phyloP scores from a whole-genome alignment of 31 red algal species.

The Odonthalia washingtoniensis region DNA sequence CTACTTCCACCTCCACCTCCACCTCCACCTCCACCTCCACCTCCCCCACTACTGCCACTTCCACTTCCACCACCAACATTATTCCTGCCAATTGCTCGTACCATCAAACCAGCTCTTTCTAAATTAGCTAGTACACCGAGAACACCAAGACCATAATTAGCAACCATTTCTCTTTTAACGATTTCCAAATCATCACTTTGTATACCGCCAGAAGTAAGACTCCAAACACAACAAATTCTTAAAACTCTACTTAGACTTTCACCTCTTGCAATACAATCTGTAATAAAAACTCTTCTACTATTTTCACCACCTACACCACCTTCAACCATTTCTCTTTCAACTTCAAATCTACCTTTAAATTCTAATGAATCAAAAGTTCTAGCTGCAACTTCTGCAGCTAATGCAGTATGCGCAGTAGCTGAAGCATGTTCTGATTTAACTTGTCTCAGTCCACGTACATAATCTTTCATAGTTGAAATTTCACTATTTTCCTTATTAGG shows the following conservation, averaged over 20 bases:
- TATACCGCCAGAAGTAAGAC: conserved; percentile 74
- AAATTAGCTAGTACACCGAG: conserved; percentile 61
- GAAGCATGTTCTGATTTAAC: conserved; percentile 67
- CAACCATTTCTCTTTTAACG: conserved; percentile 71
- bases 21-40: not conserved
- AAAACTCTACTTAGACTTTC: conserved; percentile 67
- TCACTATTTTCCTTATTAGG: conserved; percentile 67
- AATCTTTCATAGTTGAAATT: conserved; percentile 69
- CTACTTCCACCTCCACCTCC: not conserved
- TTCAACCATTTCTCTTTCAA: conserved; percentile 80
- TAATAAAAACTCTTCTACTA: conserved; percentile 48
- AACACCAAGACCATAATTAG: conserved; percentile 66
- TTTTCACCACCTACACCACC: conserved; percentile 42
- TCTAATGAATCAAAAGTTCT: conserved; percentile 80
- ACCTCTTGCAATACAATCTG: conserved; percentile 63
- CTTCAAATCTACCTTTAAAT: conserved; percentile 69
- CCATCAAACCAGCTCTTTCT: conserved; percentile 69
- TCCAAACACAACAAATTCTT: conserved; percentile 77
- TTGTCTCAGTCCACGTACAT: conserved; percentile 68
- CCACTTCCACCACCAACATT: conserved; percentile 20
- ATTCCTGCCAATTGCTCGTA: conserved; percentile 41
- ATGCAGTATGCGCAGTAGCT: conserved; percentile 75
- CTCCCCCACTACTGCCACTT: not conserved
- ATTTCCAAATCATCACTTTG: conserved; percentile 71
- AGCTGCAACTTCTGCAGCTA: conserved; percentile 73